Evolutionary conservation across 2,329 filamentous ascomycete species (phyloP).

Genomic region (Xylariaceae sp.): DNA sequence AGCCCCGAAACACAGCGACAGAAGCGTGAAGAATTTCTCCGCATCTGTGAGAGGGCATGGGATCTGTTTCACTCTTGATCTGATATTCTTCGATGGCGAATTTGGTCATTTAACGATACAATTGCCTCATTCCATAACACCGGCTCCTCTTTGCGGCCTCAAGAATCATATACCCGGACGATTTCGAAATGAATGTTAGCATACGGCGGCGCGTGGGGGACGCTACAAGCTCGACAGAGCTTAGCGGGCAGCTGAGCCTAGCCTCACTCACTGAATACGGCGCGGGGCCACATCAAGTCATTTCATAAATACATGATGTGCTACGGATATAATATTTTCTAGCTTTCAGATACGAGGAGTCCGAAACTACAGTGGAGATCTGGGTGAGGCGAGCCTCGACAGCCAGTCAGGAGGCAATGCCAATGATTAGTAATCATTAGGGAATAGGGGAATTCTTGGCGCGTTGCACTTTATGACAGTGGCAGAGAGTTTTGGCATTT

Average conservation of each 20-base stretch:
- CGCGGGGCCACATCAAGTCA: too few relatives aligned
- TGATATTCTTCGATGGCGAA: conserved; percentile 9
- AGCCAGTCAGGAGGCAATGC: too few relatives aligned
- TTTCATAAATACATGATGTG: not conserved
- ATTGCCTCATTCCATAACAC: too few relatives aligned
- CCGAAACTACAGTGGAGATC: conserved; percentile 3
- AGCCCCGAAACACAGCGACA: conserved; percentile 77
- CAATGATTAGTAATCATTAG: too few relatives aligned
- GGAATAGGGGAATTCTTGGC: conserved; percentile 2
- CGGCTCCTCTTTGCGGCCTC: too few relatives aligned
- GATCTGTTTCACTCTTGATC: conserved; percentile 89
- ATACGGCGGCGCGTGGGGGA: too few relatives aligned
- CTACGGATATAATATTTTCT: conserved; percentile 21
- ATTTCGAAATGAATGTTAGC: too few relatives aligned
- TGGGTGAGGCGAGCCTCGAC: not conserved
- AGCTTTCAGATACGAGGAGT: conserved; percentile 10
- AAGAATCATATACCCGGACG: too few relatives aligned
- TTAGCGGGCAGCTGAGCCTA: too few relatives aligned
- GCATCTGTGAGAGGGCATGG: conserved; percentile 86
- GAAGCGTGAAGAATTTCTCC: conserved; percentile 92
- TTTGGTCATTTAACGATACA: conserved; percentile 17
- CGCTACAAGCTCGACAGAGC: too few relatives aligned
- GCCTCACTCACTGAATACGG: too few relatives aligned
- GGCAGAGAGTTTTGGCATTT: too few relatives aligned
- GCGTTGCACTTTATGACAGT: conserved; percentile 8